Conservation (phyloP, 805 yeast genomes). For the Myxozyma melibiosi region DNA sequence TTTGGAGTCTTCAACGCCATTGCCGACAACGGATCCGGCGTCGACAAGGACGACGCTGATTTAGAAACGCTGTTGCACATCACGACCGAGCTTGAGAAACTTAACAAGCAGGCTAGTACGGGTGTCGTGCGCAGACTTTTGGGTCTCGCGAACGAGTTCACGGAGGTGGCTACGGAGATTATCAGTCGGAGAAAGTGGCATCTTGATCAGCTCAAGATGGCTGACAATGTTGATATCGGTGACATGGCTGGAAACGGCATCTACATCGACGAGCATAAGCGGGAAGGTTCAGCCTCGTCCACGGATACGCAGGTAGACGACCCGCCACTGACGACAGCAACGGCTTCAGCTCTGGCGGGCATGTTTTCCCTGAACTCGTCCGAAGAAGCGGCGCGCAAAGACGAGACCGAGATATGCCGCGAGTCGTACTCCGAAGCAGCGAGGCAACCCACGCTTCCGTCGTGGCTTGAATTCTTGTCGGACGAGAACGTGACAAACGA, state of each 20-base stretch:
- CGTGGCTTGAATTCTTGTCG: conserved; percentile 28
- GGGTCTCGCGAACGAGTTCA: conserved; percentile 22
- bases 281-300: conserved; percentile 4
- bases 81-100: conserved; percentile 11
- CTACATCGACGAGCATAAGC: background rate
- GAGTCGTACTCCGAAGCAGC: conserved; percentile 19
- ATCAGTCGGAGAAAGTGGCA: conserved; percentile 17
- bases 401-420: conserved; percentile 16
- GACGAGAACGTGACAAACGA: conserved; percentile 15
- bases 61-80: conserved; percentile 12
- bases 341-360: background rate
- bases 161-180: conserved; percentile 27
- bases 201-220: conserved; percentile 7
- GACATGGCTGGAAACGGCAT: conserved; percentile 4
- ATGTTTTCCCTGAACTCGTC: background rate
- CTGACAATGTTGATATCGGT: conserved; percentile 8
- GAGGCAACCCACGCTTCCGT: conserved; percentile 21
- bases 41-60: conserved; percentile 18
- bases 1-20: conserved; percentile 30
- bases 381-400: background rate
- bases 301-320: conserved; percentile 3
- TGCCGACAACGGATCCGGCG: conserved; percentile 21
- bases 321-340: background rate
- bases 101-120: conserved; percentile 14
- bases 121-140: conserved; percentile 23